Percentiles rank a stretch among this genome's conserved stretches.
Conservation (phyloP, 306 rosid genomes). For the Alnus rubra region DNA sequence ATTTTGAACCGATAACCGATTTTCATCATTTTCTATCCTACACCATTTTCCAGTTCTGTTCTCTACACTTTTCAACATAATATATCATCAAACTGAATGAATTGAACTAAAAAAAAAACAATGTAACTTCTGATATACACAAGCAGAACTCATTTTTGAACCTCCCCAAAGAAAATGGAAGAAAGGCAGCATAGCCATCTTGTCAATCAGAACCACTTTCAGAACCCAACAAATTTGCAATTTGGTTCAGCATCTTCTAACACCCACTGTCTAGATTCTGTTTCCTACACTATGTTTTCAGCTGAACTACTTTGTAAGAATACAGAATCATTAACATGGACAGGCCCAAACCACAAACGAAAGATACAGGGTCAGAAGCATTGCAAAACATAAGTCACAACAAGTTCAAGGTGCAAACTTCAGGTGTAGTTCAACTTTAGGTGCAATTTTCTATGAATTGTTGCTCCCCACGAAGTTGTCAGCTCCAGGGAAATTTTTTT, state of each 20-base stretch:
- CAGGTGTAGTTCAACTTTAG: conserved; percentile 10
- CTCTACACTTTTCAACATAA: no score
- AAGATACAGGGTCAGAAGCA: conserved; percentile 31
- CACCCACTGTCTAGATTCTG: conserved; percentile 52
- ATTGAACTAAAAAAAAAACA: no score
- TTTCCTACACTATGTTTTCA: conserved; percentile 43
- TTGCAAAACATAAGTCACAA: conserved; percentile 14
- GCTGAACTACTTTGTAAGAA: conserved; percentile 38
- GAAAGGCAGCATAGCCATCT: conserved; percentile 51
- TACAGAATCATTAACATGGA: conserved; percentile 27
- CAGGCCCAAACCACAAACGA: conserved; percentile 38
- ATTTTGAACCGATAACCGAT: no score
- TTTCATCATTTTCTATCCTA: no score
- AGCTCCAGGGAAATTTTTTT: no score
- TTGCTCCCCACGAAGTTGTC: no score
- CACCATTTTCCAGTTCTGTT: no score
- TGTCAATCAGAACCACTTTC: conserved; percentile 50
- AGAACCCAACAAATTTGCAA: conserved; percentile 49
- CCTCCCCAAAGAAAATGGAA: conserved; percentile 50
- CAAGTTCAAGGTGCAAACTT: conserved; percentile 32
- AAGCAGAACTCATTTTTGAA: conserved; percentile 54
- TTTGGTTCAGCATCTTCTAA: conserved; percentile 39
- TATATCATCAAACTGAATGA: no score
- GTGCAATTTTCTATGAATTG: conserved; percentile 22
- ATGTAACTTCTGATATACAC: conserved; percentile 18